These are phyloP conservation scores for Globisporangium nagaii DNA, from an alignment of 352 stramenopile genomes.

Conservation along the genomic window DNA sequence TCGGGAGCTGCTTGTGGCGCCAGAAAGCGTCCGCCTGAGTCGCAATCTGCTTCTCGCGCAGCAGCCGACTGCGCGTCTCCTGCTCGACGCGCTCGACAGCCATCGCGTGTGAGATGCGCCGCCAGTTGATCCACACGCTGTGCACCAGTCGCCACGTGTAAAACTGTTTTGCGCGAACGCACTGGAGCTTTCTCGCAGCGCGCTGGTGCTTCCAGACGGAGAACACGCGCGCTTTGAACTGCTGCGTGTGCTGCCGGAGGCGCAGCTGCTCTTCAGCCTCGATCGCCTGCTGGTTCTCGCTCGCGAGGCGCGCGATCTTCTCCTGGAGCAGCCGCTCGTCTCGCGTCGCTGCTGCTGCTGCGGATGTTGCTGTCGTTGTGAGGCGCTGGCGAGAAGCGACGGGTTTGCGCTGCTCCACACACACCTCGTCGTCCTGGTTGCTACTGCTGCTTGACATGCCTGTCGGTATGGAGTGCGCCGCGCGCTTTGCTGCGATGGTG, in stretches of 20 bases:
- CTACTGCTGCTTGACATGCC: background rate
- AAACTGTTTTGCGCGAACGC: background rate
- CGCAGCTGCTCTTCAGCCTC: background rate
- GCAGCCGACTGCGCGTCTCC: slow-evolving; percentile 5
- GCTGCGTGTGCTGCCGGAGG: background rate
- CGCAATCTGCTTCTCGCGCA: slow-evolving; percentile 14
- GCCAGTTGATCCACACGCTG: slow-evolving; percentile 18
- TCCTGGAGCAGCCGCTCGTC: slow-evolving; percentile 27
- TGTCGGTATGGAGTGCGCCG: background rate
- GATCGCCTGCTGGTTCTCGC: slow-evolving; percentile 10
- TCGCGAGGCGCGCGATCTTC: slow-evolving; percentile 24
- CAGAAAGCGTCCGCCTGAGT: slow-evolving; percentile 26
- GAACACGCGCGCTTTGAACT: background rate
- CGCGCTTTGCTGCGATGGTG: too few relatives aligned
- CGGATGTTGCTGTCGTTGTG: slow-evolving; percentile 19
- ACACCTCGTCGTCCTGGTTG: background rate
- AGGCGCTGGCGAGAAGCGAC: background rate
- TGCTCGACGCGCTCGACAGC: slow-evolving; percentile 11
- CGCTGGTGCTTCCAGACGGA: background rate
- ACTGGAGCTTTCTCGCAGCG: background rate
- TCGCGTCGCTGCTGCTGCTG: background rate
- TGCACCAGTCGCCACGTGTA: slow-evolving; percentile 22
- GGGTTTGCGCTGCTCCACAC: background rate
- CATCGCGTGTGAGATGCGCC: background rate
- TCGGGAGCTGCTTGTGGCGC: slow-evolving; percentile 26